Evolutionary conservation across 805 yeast genomes (phyloP).

Genomic region (Myxozyma neotropica): DNA sequence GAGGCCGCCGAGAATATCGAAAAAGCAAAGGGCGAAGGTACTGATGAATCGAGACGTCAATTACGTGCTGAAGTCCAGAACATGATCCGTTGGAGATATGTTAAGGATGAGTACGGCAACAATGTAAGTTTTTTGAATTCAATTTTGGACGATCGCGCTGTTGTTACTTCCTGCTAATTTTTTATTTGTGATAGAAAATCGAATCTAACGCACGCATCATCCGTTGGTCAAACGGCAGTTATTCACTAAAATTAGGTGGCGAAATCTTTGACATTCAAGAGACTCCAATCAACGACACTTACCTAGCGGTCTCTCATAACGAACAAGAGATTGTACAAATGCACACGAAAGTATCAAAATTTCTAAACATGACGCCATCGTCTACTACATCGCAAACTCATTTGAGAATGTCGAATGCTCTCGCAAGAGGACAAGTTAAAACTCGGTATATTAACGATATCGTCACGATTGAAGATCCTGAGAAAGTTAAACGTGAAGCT

Average conservation of each 20-base stretch:
- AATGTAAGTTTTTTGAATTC: conserved; percentile 48
- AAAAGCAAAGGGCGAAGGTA: conserved; percentile 25
- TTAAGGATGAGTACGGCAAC: conserved; percentile 64
- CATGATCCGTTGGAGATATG: conserved; percentile 93
- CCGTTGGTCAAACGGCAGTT: conserved; percentile 92
- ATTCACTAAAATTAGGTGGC: conserved; percentile 81
- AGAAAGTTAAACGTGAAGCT: conserved; percentile 48
- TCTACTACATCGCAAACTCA: conserved; percentile 88
- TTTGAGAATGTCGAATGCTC: conserved; percentile 61
- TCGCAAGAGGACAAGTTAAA: conserved; percentile 42
- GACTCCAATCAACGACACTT: conserved; percentile 67
- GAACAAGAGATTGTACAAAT: conserved; percentile 71
- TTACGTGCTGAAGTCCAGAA: conserved; percentile 69
- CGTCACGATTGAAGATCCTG: conserved; percentile 50
- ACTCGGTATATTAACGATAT: conserved; percentile 43
- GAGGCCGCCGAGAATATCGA: conserved; percentile 29
- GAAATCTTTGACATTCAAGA: conserved; percentile 81
- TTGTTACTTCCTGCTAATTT: not conserved
- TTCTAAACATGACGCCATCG: conserved; percentile 81
- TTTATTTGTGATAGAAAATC: conserved; percentile 42
- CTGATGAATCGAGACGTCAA: conserved; percentile 24
- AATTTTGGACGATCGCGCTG: not conserved
- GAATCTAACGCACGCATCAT: conserved; percentile 89
- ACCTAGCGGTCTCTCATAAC: conserved; percentile 70
- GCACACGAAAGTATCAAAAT: conserved; percentile 63